Evolutionary conservation across 164 flowering plant genomes (phyloP).

Genomic region (Magnolia sinica): DNA sequence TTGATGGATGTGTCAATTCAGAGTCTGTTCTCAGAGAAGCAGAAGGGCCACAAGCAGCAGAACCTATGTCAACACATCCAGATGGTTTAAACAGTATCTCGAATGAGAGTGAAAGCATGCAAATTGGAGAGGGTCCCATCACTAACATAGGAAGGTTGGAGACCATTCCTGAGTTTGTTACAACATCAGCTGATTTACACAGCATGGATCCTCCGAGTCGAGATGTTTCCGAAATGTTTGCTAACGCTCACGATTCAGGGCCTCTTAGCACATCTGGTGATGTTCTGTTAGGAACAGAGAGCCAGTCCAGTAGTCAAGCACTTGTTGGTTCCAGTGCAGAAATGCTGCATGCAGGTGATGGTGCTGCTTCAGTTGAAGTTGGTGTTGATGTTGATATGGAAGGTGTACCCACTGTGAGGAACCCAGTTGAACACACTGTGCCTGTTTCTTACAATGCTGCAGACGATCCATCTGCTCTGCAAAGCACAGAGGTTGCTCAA

Average conservation of each 20-base stretch:
- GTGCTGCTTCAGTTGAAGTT: slow-evolving; percentile 28
- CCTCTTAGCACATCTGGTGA: slow-evolving; percentile 23
- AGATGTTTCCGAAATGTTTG: slow-evolving; percentile 18
- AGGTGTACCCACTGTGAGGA: slow-evolving; percentile 37
- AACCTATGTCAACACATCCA: slow-evolving; percentile 30
- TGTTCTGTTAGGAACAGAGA: slow-evolving; percentile 34
- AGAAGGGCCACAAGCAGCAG: slow-evolving; percentile 24
- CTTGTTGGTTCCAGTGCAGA: slow-evolving; percentile 31
- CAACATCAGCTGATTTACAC: slow-evolving; percentile 19
- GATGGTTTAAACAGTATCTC: slow-evolving; percentile 22
- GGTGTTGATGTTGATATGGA: slow-evolving; percentile 69
- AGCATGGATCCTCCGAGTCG: slow-evolving; percentile 23
- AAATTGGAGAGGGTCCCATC: slow-evolving; percentile 45
- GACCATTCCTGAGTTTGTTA: slow-evolving; percentile 26
- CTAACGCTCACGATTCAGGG: slow-evolving; percentile 24
- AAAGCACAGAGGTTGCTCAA: slow-evolving; percentile 27
- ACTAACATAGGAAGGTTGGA: slow-evolving; percentile 26
- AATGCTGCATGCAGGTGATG: slow-evolving; percentile 32
- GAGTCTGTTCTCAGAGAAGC: slow-evolving; percentile 30
- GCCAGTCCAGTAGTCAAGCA: slow-evolving; percentile 34
- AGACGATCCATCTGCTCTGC: slow-evolving; percentile 38
- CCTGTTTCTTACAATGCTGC: slow-evolving; percentile 31
- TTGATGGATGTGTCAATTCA: slow-evolving; percentile 24
- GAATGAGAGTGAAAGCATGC: slow-evolving; percentile 50
- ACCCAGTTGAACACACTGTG: slow-evolving; percentile 31